These are phyloP conservation scores for Agrocybe pediades DNA, from an alignment of 768 basidiomycete genomes.

Conservation along the genomic window DNA sequence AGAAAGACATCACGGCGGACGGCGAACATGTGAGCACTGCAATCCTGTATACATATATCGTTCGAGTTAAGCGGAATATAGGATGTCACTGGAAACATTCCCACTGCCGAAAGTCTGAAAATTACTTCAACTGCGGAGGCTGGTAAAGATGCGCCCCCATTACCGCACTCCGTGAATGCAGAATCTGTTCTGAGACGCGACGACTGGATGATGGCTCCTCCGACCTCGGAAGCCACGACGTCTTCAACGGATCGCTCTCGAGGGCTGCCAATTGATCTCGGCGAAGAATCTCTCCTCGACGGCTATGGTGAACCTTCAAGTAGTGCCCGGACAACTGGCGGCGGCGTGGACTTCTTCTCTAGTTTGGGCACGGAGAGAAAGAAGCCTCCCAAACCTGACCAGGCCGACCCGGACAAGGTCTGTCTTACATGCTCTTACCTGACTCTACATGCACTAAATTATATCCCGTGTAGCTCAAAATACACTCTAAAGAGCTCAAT, in stretches of 20 bases:
- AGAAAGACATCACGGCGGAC: constrained; percentile 83
- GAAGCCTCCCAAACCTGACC: constrained; percentile 59
- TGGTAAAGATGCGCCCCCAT: constrained; percentile 42
- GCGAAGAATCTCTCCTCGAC: constrained; percentile 61
- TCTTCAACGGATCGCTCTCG: constrained; percentile 23
- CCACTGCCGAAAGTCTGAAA: constrained; percentile 71
- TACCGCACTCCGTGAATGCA: constrained; percentile 48
- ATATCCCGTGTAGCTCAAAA: constrained; percentile 47
- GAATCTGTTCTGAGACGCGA: constrained; percentile 66
- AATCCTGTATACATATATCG: neutral
- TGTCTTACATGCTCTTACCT: constrained; percentile 7
- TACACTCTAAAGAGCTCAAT: constrained; percentile 68
- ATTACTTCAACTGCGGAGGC: constrained; percentile 61
- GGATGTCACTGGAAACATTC: constrained; percentile 74
- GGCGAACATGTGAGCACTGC: constrained; percentile 67
- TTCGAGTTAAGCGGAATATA: constrained; percentile 26
- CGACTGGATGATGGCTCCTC: constrained; percentile 84
- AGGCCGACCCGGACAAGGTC: constrained; percentile 75
- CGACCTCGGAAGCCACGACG: constrained; percentile 29
- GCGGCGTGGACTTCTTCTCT: constrained; percentile 87
- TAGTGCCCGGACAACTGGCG: constrained; percentile 48
- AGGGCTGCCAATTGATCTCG: constrained; percentile 21
- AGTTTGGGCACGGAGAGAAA: constrained; percentile 80
- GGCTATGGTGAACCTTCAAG: constrained; percentile 57
- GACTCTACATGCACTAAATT: neutral